phyloP scores from a whole-genome alignment of 768 basidiomycete genomes.

The Paxillus rubicundulus region DNA sequence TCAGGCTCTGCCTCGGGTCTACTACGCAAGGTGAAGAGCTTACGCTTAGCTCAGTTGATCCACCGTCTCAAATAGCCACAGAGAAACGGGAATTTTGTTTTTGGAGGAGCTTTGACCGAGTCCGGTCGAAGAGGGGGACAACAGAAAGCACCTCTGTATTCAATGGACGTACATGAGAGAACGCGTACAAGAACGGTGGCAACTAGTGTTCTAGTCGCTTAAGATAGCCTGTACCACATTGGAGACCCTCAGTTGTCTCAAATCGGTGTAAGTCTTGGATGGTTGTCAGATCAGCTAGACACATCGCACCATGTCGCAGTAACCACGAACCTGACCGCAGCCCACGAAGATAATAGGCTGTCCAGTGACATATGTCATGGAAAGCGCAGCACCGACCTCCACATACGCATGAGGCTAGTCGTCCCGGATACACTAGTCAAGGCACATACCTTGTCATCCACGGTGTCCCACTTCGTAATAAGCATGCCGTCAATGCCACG shows the following conservation, averaged over 20 bases:
- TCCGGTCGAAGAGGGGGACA: no score
- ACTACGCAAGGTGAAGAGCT: no score
- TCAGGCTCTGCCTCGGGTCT: no score
- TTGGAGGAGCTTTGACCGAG: no score
- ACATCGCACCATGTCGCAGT: not conserved
- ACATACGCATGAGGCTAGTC: conserved; percentile 3
- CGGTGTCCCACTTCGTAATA: conserved; percentile 99
- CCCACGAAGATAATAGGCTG: conserved; percentile 99
- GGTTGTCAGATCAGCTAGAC: conserved; percentile 11
- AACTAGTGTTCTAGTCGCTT: conserved; percentile 47
- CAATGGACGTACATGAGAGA: no score
- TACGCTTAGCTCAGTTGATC: no score
- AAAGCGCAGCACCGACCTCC: conserved; percentile 95
- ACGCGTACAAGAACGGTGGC: no score
- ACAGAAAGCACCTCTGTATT: no score
- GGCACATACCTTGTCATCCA: conserved; percentile 82
- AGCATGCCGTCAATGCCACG: conserved; percentile 98
- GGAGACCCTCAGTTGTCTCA: conserved; percentile 83
- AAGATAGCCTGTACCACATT: conserved; percentile 95
- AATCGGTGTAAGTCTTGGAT: conserved; percentile 88
- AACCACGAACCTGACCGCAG: conserved; percentile 79
- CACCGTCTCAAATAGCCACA: no score
- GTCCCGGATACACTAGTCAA: not conserved
- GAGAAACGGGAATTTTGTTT: no score
- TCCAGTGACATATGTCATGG: conserved; percentile 99